A percentile compares a stretch with the other conserved stretches of the same genome.
Evolutionary conservation across 1,284 basidiomycete genomes (phyloP).

Genomic region (Entoloma clypeatum): DNA sequence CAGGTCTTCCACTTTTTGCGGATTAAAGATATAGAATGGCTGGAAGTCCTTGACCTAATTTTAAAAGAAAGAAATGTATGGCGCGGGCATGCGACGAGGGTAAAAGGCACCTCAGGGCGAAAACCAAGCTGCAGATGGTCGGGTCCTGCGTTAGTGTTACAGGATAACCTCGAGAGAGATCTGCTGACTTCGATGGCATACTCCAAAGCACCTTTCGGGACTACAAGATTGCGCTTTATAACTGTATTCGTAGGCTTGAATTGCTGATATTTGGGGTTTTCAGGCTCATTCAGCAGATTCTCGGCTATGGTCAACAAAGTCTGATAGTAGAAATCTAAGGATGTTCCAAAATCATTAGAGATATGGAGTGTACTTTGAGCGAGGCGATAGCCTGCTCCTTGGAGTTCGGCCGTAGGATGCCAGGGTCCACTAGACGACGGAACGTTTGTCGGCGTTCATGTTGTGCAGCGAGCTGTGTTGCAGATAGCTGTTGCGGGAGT

Average conservation of each 20-base stretch:
- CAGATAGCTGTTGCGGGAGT: constrained; percentile 26
- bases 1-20: constrained; percentile 49
- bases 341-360: constrained; percentile 14
- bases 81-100: not conserved
- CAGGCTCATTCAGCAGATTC: constrained; percentile 66
- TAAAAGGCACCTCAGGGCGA: constrained; percentile 46
- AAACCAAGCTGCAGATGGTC: constrained; percentile 59
- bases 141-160: constrained; percentile 1
- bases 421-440: constrained; percentile 68
- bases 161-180: constrained; percentile 3
- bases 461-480: constrained; percentile 47
- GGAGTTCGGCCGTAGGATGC: constrained; percentile 71
- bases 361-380: constrained; percentile 49
- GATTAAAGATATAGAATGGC: constrained; percentile 62
- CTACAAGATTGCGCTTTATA: constrained; percentile 57
- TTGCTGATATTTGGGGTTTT: constrained; percentile 62
- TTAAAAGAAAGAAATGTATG: constrained; percentile 2
- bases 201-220: constrained; percentile 68
- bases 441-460: constrained; percentile 67
- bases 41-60: constrained; percentile 50
- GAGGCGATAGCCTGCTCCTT: constrained; percentile 54
- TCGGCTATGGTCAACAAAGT: constrained; percentile 65
- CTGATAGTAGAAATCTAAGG: constrained; percentile 34
- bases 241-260: constrained; percentile 72
- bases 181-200: constrained; percentile 65